Evolutionary conservation across 495 filamentous ascomycete genomes (phyloP), one percentile per base, ranked within the genome.

Genomic region (Penicillium riverlandense): DNA sequence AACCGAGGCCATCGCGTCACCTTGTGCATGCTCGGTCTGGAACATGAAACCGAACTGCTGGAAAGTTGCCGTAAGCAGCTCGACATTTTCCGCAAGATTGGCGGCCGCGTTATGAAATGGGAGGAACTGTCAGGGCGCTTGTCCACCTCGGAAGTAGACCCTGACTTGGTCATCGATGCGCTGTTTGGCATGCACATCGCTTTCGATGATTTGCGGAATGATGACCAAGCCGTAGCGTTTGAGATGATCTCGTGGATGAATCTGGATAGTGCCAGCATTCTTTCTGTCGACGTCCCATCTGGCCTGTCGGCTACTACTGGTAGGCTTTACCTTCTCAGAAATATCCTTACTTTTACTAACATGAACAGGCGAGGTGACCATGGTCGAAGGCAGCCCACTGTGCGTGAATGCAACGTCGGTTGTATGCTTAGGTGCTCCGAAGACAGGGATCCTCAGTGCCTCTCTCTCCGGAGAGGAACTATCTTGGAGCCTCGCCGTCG

Each of bases 171-270:
- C 41, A 72, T 98, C 29, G 92, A 98, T 65, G 90, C 88, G 2
- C 63, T 98, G 12, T 77, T 98, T 4, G 87, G 88, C 13, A 82
- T 89, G 41, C 86, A 90, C 40, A 73, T 87, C 36, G 79, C 81
- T 8, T 95, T 95, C 52, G 87, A 95, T 33, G 86, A 90, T 42
- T 71, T 95, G 27, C 71, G 84, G 14, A 85, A 79, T 8, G 84
- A 86, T 34, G 88, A 95, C 49, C 88, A 90, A 58, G 85, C 81
- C 0, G 81, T 80, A 3, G 87, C 86, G 3, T 89, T 85, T 51
- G 84, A 89, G 48, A 75, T 94, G 44, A 88, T 94, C 47, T 78
- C 83, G 33, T 95, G 88, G 86, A 82, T 86, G 6, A 96, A 96
- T 54, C 76, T 85, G 38, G 84, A 78, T 62, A 85, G 86, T 50